Base-by-base conservation (phyloP, 345 rosid species). In the Hibiscus syriacus region DNA sequence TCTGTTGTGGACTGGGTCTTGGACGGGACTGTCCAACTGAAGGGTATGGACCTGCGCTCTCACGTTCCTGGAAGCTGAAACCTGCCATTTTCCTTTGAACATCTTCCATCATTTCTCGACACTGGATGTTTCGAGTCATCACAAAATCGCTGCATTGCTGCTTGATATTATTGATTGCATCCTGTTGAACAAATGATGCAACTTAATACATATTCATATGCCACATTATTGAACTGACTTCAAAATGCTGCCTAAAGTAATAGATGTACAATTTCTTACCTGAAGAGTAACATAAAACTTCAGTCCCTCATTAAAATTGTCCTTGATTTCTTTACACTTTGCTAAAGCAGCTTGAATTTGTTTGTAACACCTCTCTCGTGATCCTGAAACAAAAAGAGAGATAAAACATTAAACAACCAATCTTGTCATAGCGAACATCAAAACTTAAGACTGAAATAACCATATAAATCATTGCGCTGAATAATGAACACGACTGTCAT, bases 241-340 rank as follows among this genome's bases (percentile, higher is more conserved):
- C 12, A 6, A 12, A 62, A 12, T 41, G 26, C 8, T 55, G 12
- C 43, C 26, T 36, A 16, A 11, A 60, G 59, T 71, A 62, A 59
- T 41, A 50, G 14, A 56, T 38, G 14, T 68, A 23, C 4, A 46
- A 38, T 20, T 63, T 45, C 76, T 80, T 63, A 93, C 99, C 85
- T 91, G 99, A 79, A 94, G 99, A 22, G 97, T 94, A 55, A 91
- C 93, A 76, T 94, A 94, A 79, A 94, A 94, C 81, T 94, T 94
- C 80, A 94, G 76, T 22, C 99, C 99, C 76, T 94, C 98, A 26
- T 89, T 94, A 70, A 94, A 80, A 73, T 94, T 94, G 64, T 94
- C 98, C 87, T 94, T 91, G 76, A 89, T 88, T 80, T 94, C 99
- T 69, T 92, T 86, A 56, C 82, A 94, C 72, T 94, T 94, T 14